Percentiles rank a stretch among this genome's conserved stretches.
phyloP scores from a whole-genome alignment of 2,329 filamentous ascomycete genomes.

The Pseudocercospora pini-densiflorae region DNA sequence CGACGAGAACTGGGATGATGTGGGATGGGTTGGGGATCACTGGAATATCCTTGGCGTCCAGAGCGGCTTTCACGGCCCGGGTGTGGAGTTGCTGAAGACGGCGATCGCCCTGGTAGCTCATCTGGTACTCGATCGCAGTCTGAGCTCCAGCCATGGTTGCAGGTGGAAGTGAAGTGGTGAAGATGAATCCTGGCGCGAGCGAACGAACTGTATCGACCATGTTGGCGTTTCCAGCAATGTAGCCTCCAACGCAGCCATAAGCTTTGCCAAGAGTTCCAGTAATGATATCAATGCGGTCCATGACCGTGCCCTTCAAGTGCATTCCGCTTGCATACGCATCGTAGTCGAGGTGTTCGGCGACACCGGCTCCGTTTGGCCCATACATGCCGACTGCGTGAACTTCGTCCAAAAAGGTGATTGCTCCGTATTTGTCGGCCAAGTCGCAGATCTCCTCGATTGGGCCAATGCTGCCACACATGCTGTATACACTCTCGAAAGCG shows the following conservation, averaged over 20 bases:
- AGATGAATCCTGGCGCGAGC: slow-evolving; percentile 96
- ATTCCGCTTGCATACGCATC: slow-evolving; percentile 81
- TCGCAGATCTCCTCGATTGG: slow-evolving; percentile 97
- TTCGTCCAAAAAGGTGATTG: slow-evolving; percentile 96
- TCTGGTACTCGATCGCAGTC: slow-evolving; percentile 92
- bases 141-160: slow-evolving; percentile 95
- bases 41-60: slow-evolving; percentile 81
- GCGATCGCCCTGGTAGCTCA: slow-evolving; percentile 81
- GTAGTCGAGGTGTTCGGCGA: slow-evolving; percentile 96
- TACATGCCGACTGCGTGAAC: slow-evolving; percentile 99
- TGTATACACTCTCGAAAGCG: slow-evolving; percentile 98
- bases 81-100: slow-evolving; percentile 95
- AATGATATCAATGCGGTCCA: slow-evolving; percentile 97
- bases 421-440: slow-evolving; percentile 95
- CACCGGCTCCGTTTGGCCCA: slow-evolving; percentile 90
- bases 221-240: slow-evolving; percentile 87
- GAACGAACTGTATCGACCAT: slow-evolving; percentile 94
- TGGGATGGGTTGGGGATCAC: slow-evolving; percentile 98
- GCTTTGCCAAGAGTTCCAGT: slow-evolving; percentile 97
- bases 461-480: slow-evolving; percentile 97
- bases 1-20: slow-evolving; percentile 92
- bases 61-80: slow-evolving; percentile 84
- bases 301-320: slow-evolving; percentile 77
- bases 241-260: slow-evolving; percentile 96
- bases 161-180: slow-evolving; percentile 94